Evolutionary conservation across 2,329 filamentous ascomycete genomes (phyloP), one percentile per base, ranked within the genome.

Genomic region (Nemania bipapillata): DNA sequence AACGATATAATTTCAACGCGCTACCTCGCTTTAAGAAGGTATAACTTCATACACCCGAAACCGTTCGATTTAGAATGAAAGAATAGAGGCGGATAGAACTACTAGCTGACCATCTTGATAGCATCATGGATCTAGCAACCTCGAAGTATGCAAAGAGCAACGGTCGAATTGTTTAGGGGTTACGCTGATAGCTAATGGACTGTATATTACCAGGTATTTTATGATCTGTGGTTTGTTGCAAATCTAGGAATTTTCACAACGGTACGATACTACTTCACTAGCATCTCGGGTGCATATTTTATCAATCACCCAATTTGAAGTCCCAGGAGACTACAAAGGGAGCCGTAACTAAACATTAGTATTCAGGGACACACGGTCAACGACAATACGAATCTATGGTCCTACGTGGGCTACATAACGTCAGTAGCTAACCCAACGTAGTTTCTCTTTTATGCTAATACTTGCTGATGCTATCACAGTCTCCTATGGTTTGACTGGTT

Each of bases 401-500:
- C 83, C 7, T 88, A 87, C 73, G 81, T 87, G 49, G 83, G 85
- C 9, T 88, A 87, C 74, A 86, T 88, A 70, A 82, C 68, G 71
- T 72, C n/a, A 30, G 64, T 64, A 49, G 8, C 20, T 28, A 28
- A 20, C 5, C 49, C 55, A 52, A 50, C 50, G 2, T n/a, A 20
- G n/a, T n/a, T 56, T 17, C 32, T 55, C 37, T 57, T 74, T 76
- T 2, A 56, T 79, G 67, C 2, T 76, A 12, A 0, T 24, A 20
- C 17, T 37, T 24, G 37, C n/a, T 22, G 37, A 49, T 8, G 70
- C 4, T 61, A 72, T 40, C 8, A 17, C 8, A 76, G 76, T 0
- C 77, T 83, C 66, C 78, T 91, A 4, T 91, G 89, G 89, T 85
- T 89, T 68, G 90, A 86, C 8, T 91, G 89, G 89, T 84, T 90